These are phyloP conservation scores for Medicago lupulina DNA, from an alignment of 306 rosid genomes.

Conservation along the genomic window DNA sequence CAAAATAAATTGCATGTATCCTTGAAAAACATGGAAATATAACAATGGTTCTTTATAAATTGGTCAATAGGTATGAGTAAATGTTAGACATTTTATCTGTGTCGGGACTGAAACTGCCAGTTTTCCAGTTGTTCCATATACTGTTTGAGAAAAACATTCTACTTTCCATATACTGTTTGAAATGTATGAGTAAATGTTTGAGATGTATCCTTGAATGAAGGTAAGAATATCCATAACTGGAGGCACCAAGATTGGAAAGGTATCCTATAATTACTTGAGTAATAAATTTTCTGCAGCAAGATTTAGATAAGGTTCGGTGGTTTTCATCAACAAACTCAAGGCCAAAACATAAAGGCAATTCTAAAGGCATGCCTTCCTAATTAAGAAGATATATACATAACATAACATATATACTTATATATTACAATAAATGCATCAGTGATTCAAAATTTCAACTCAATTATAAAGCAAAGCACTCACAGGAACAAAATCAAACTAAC, in stretches of 20 bases:
- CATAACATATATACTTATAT: no score
- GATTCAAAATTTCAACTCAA: background rate
- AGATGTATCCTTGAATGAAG: conserved; percentile 86
- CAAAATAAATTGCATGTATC: conserved; percentile 40
- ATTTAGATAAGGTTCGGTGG: conserved; percentile 34
- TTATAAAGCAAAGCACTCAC: background rate
- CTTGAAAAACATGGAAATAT: conserved; percentile 28
- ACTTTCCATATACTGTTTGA: no score
- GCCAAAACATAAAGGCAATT: no score
- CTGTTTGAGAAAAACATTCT: no score
- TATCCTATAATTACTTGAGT: conserved; percentile 87
- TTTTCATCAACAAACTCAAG: conserved; percentile 22
- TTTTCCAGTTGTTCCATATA: no score
- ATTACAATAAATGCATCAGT: no score
- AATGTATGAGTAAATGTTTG: no score
- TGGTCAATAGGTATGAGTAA: conserved; percentile 4
- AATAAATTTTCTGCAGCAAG: conserved; percentile 68
- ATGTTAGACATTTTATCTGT: conserved; percentile 66
- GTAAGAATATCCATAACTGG: conserved; percentile 86
- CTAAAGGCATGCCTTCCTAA: no score
- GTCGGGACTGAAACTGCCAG: conserved; percentile 84
- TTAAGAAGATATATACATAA: no score
- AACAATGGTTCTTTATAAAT: conserved; percentile 14
- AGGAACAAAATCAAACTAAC: background rate
- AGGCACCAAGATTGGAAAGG: conserved; percentile 84